phyloP scores from a whole-genome alignment of 2,329 filamentous ascomycete species.

The Alternaria ethzedia region DNA sequence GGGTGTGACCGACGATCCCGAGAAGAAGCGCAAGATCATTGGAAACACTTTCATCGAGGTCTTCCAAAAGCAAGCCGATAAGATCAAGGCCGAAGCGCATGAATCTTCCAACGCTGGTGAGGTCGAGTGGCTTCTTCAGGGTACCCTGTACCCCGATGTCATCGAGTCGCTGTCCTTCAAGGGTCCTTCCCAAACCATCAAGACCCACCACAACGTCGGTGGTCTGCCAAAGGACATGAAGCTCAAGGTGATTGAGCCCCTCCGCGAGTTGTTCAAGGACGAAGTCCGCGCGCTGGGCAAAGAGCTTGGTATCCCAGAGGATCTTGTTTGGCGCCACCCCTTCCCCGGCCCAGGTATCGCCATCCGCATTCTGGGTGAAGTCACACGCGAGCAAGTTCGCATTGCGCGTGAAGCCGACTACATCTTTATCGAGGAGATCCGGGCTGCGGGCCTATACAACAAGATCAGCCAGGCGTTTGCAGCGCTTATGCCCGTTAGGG shows the following conservation, averaged over 20 bases:
- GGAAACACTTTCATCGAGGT: conserved; percentile 81
- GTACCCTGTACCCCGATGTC: conserved; percentile 79
- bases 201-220: conserved; percentile 77
- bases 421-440: conserved; percentile 81
- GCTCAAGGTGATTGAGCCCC: conserved; percentile 77
- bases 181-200: conserved; percentile 73
- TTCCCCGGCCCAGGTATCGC: conserved; percentile 79
- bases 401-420: conserved; percentile 79
- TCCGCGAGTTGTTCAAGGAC: conserved; percentile 83
- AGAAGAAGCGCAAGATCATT: conserved; percentile 91
- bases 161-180: conserved; percentile 77
- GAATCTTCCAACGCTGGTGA: conserved; percentile 72
- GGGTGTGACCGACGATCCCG: conserved; percentile 76
- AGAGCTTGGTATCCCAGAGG: conserved; percentile 71
- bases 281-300: conserved; percentile 75
- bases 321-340: conserved; percentile 80
- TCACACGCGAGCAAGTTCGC: conserved; percentile 77
- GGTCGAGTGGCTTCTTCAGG: conserved; percentile 87
- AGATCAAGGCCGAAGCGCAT: conserved; percentile 74
- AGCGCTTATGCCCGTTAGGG: conserved; percentile 69
- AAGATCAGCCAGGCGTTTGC: conserved; percentile 75
- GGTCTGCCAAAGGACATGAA: conserved; percentile 68
- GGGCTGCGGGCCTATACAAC: conserved; percentile 73
- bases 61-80: conserved; percentile 79
- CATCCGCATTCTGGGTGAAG: conserved; percentile 82